phyloP scores from a whole-genome alignment of 2,329 filamentous ascomycete genomes.

The Dryadomyces quercus-mongolicae region DNA sequence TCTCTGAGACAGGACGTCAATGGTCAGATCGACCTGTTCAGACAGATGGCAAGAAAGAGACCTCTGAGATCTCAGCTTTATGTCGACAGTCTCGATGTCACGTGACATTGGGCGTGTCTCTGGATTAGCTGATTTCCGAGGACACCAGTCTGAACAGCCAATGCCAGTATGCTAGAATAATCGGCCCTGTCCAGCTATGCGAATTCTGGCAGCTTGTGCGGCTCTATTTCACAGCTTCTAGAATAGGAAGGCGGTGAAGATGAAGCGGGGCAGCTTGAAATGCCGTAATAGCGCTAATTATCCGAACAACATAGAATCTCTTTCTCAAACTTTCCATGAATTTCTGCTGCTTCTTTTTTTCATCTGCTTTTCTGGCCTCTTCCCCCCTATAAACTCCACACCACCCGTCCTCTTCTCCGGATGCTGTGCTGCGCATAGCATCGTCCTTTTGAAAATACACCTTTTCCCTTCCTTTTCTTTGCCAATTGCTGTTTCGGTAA shows the following conservation, averaged over 20 bases:
- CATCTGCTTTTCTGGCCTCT: background rate
- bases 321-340: conserved; percentile 12
- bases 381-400: conserved; percentile 1
- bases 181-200: too few relatives aligned
- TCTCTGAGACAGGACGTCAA: too few relatives aligned
- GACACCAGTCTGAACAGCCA: too few relatives aligned
- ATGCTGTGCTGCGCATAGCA: too few relatives aligned
- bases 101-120: too few relatives aligned
- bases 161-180: too few relatives aligned
- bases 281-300: background rate
- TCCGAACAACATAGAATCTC: conserved; percentile 13
- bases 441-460: background rate
- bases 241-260: background rate
- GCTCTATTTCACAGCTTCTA: background rate
- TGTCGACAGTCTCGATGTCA: too few relatives aligned
- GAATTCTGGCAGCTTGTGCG: too few relatives aligned
- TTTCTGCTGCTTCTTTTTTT: conserved; percentile 7
- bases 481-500: background rate
- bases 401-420: background rate
- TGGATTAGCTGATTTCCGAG: too few relatives aligned
- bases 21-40: too few relatives aligned
- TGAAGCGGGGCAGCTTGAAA: background rate
- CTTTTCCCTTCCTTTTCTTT: background rate
- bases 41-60: too few relatives aligned
- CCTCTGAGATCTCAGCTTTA: too few relatives aligned